A percentile compares a stretch with the other conserved stretches of the same genome.
Conservation (phyloP, 257 asterid genomes). For the Sherardia arvensis region DNA sequence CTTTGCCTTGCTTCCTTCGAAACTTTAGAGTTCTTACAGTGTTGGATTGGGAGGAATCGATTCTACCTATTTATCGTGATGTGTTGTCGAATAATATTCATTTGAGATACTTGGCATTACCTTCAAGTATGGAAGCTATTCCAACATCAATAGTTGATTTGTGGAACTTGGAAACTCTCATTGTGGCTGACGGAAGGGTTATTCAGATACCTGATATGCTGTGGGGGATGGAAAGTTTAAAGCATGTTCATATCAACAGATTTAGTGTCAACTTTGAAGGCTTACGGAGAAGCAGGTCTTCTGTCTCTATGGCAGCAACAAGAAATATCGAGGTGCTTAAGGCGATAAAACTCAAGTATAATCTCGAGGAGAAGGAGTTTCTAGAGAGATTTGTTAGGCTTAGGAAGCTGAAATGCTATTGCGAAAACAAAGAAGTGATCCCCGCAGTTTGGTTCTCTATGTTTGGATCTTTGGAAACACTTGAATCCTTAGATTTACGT, state of each 20-base stretch:
- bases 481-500: background rate
- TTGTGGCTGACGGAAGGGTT: background rate
- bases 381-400: background rate
- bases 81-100: background rate
- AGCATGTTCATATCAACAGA: background rate
- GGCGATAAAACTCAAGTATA: background rate
- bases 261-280: background rate
- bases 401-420: constrained; percentile 1
- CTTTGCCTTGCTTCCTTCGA: background rate
- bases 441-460: background rate
- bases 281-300: background rate
- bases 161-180: constrained; percentile 2
- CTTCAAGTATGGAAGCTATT: too few species aligned
- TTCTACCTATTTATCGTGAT: background rate
- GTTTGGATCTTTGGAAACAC: background rate
- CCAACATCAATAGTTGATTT: background rate
- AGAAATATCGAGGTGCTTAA: background rate
- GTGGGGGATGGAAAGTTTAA: background rate
- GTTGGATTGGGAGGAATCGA: background rate
- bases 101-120: background rate
- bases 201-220: background rate
- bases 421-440: background rate
- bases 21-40: background rate
- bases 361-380: background rate
- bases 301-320: background rate